Evolutionary conservation across 352 stramenopile species (phyloP), one percentile per base, ranked within the genome.

Genomic region (Phytophthora pseudosyringae): DNA sequence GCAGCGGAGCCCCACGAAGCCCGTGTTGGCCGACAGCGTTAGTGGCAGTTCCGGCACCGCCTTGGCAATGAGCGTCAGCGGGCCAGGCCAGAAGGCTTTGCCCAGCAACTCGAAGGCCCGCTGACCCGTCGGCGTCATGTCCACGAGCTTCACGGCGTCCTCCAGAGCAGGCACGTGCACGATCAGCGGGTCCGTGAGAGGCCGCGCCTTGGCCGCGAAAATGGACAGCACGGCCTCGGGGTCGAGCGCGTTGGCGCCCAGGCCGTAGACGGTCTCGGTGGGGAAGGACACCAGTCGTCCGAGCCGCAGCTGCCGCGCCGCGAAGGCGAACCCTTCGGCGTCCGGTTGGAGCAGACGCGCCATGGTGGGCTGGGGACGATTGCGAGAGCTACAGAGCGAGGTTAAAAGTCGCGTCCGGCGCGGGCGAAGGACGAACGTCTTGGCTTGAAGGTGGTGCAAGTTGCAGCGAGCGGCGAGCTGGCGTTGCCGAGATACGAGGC

Each of bases 231-330:
- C 86, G 15, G 97, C 97, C 7, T 85, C 73, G 10, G 87, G 86
- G 78, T 99, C 80, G 7, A 99, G 78, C 1, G 98, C 98, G 62
- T 99, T 98, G 44, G 97, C 98, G 26, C 98, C 98, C 25, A 99
- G 83, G 0, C 98, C 98, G 68, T 99, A 99, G 16, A 99, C 98
- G 0, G 98, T 99, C 86, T 99, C 98, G n/a, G 97, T 99, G 8
- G 97, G 97, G 79, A 99, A 99, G 7, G 94, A 78, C 33, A 98
- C 86, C 10, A 98, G 74, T 25, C 76, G 69, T n/a, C 93, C 93
- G 39, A 73, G 67, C 40, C 80, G 83, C 16, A 98, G 67, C 55
- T 90, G 75, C 47, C 83, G 69, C 26, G 81, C 88, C 10, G 88
- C 88, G 28, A 74, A 48, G 25, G 57, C 64, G 36, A 83, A 84